A percentile compares a stretch with the other conserved stretches of the same genome.
Conservation (phyloP, 2,329 filamentous ascomycete species). For the Colletotrichum tamarilloi region DNA sequence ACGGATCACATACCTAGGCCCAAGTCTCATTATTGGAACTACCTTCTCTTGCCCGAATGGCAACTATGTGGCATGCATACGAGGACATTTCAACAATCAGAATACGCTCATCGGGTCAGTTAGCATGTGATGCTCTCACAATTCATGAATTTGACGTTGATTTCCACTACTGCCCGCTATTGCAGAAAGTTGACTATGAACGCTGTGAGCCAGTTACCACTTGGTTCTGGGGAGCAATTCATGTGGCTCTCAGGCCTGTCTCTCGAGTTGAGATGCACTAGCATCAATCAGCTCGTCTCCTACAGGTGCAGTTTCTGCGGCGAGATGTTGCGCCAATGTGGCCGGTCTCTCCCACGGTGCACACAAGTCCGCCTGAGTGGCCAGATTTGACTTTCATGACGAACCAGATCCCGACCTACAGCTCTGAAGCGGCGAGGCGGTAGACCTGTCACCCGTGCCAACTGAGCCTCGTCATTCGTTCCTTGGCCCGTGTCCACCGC, state of each 20-base stretch:
- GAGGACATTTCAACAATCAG: background rate
- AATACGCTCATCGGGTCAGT: background rate
- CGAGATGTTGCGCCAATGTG: background rate
- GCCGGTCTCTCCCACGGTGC: slow-evolving; percentile 4
- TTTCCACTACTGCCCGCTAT: background rate
- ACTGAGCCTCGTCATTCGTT: slow-evolving; percentile 14
- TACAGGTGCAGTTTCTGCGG: slow-evolving; percentile 3
- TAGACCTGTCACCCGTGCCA: slow-evolving; percentile 14
- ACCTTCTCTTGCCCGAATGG: background rate
- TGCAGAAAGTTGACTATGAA: slow-evolving; percentile 20
- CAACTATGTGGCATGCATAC: background rate
- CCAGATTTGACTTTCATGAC: slow-evolving; percentile 22
- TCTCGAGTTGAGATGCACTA: slow-evolving; percentile 32
- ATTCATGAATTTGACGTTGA: slow-evolving; percentile 29
- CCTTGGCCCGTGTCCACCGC: slow-evolving; percentile 26
- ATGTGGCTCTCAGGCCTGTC: slow-evolving; percentile 10
- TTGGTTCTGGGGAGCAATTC: slow-evolving; percentile 25
- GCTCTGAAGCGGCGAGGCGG: slow-evolving; percentile 26
- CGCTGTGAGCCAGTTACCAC: slow-evolving; percentile 28
- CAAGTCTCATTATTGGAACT: background rate
- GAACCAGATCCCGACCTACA: slow-evolving; percentile 21
- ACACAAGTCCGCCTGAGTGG: slow-evolving; percentile 24
- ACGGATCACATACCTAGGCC: background rate
- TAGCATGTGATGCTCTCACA: slow-evolving; percentile 8
- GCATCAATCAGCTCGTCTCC: slow-evolving; percentile 29